Percentiles rank a stretch among this genome's conserved stretches.
Evolutionary conservation across 192 early-diverging fungal species (phyloP).

Genomic region (Linnemannia elongata): DNA sequence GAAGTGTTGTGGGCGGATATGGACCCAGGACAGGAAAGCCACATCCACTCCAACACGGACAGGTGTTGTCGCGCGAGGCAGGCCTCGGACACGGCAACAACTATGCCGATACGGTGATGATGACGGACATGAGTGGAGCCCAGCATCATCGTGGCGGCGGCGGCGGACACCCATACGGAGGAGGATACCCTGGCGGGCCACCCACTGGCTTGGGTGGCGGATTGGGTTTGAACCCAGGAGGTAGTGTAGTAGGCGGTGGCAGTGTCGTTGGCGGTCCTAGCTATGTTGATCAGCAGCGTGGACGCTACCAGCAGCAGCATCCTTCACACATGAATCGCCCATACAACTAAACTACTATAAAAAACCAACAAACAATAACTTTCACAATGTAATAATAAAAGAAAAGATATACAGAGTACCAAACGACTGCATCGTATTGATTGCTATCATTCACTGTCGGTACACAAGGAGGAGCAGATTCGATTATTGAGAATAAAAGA

Average conservation of each 20-base stretch:
- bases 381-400: neutral
- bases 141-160: constrained; percentile 29
- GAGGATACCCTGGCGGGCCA: constrained; percentile 23
- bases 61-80: constrained; percentile 29
- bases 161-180: constrained; percentile 9
- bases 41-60: constrained; percentile 42
- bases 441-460: neutral
- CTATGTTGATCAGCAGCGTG: constrained; percentile 50
- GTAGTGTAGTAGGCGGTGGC: constrained; percentile 40
- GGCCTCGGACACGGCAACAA: constrained; percentile 38
- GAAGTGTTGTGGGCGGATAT: constrained; percentile 48
- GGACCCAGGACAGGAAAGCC: constrained; percentile 26
- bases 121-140: constrained; percentile 43
- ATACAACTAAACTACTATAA: constrained; percentile 17
- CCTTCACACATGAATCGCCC: constrained; percentile 14
- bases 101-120: constrained; percentile 48
- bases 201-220: constrained; percentile 47
- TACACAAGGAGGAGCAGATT: neutral
- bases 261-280: constrained; percentile 28
- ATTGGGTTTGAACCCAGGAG: constrained; percentile 19
- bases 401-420: neutral
- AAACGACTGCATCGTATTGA: neutral
- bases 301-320: constrained; percentile 32
- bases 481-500: too few species aligned
- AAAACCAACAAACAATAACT: neutral